Evolutionary conservation across 1,284 basidiomycete species (phyloP).

Genomic region (Boletus mariae): DNA sequence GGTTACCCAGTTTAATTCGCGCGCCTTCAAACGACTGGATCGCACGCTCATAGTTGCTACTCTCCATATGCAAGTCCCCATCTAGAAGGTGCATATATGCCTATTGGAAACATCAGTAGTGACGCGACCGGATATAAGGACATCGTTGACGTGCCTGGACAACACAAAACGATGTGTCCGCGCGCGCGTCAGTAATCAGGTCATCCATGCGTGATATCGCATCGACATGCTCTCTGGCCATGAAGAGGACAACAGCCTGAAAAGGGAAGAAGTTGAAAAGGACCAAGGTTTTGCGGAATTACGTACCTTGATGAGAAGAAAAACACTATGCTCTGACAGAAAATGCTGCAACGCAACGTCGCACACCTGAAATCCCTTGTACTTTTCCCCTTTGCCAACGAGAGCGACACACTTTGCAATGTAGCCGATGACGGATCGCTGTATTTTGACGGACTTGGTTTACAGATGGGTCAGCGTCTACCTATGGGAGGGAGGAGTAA

Average conservation of each 20-base stretch:
- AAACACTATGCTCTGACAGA: no score
- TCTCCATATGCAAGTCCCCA: neutral
- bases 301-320: neutral
- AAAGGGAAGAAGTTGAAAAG: neutral
- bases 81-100: neutral
- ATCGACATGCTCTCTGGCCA: neutral
- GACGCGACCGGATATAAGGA: no score
- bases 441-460: no score
- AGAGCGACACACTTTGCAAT: no score
- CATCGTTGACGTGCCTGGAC: neutral
- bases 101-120: neutral
- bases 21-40: slow-evolving; percentile 3
- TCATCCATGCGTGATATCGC: slow-evolving; percentile 2
- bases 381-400: no score
- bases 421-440: no score
- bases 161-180: neutral
- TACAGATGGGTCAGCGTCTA: neutral
- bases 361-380: no score
- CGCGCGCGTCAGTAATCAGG: neutral
- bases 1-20: neutral
- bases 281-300: neutral
- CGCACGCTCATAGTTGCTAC: neutral
- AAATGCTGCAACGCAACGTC: no score
- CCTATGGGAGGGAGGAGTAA: neutral
- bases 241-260: slow-evolving; percentile 1